Base-by-base conservation (phyloP, 345 rosid genomes). In the Isatis tinctoria region DNA sequence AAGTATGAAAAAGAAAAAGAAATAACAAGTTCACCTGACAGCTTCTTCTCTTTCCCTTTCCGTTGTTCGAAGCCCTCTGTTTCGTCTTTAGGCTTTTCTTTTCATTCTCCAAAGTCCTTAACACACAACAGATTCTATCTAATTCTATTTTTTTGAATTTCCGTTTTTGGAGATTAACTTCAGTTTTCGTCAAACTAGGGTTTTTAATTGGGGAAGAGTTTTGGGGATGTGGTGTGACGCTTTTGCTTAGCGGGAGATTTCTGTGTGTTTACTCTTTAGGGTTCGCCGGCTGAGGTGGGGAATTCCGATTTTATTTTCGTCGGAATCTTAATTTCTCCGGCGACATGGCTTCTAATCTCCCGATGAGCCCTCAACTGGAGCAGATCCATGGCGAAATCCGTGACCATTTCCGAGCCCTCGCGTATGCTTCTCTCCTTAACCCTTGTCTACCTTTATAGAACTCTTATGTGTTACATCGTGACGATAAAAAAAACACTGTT, bases 381-480 rank as follows among this genome's bases (percentile, higher is more conserved):
- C 98, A 90, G 93, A 91, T 90, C 92, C 97, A 91, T 67, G 97
- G 93, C 24, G 96, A 94, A 82, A 94, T 94, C 74, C 91, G 88
- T 52, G 97, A 95, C 82, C 84, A 87, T 68, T 90, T 91, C 47
- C 90, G 99, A 58, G 97, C 93, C 52, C 95, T 95, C 74, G 84
- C 96, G 97, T 91, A 86, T 60, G 82, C 74, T 40, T 37, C 60
- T 33, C 24, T 12, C n/a, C 11, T 0, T 28, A n/a, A n/a, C n/a
- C n/a, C n/a, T n/a, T n/a, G n/a, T 11, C 27, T 16, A n/a, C 24
- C 1, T 41, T 30, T 9, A n/a, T 36, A 16, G n/a, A 10, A 14
- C 3, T 47, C 30, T 12, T 41, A 10, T 27, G n/a, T 24, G 18
- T 49, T 20, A 35, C 48, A 2, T 60, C 60, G 9, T 71, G 3